Evolutionary conservation across 495 filamentous ascomycete genomes (phyloP), one percentile per base, ranked within the genome.

Genomic region (Ascodesmis nigricans): DNA sequence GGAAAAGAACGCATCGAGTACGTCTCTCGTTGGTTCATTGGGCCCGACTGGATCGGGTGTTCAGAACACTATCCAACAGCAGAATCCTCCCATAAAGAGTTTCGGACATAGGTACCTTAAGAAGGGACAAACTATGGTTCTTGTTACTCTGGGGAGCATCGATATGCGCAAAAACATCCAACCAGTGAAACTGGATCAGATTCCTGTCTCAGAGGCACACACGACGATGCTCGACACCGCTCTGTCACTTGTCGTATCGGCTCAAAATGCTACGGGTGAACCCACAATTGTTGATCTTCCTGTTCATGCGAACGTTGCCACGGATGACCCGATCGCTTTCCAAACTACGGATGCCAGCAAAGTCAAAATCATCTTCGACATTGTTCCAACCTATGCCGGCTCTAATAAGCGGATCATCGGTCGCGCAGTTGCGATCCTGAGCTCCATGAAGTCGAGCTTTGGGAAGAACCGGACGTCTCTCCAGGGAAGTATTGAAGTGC

Each of bases 351-450:
- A 95, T 49, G 62, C 67, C 1, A 62, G 64, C 35, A 81, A 79
- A 46, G 83, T 93, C 25, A 80, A 81, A 54, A 59, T 97, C 14
- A 60, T 87, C 23, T 97, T 97, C 45, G 87, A 97, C 47, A 80
- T 97, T 36, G 72, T 95, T 6, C 87, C 84, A n/a, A 95, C 90
- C 1, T 93, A 95, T 58, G 71, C 82, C 23, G 90, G 83, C n/a
- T 72, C 73, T 11, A 69, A 78, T 32, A 79, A 91, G 33, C 63
- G 76, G 42, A 75, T 90, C 42, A 67, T 95, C 23, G 87, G 83
- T n/a, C 75, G 87, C 10, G 87, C 71, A 19, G 87, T 93, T 18
- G 87, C 87, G 0, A 61, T 95, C 24, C 67, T 97, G 3, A 78
- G 76, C 2, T 83, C 69, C 39, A 66, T 97, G 38, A 83, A 77